Evolutionary conservation across 176 grass and related monocot species (phyloP).

Genomic region (Cocos nucifera): DNA sequence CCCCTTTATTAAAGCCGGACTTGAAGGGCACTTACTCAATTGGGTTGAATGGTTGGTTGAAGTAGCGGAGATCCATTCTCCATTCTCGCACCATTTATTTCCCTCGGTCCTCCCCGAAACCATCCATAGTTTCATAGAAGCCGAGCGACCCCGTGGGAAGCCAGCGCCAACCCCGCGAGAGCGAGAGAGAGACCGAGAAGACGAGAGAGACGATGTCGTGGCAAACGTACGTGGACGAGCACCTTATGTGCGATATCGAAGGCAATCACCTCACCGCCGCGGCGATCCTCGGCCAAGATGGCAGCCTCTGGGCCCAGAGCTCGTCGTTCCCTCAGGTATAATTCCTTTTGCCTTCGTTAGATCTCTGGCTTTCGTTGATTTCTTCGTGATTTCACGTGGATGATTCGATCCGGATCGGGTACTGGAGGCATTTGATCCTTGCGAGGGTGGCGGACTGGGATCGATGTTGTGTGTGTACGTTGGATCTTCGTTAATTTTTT

Average conservation of each 20-base stretch:
- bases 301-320: constrained; percentile 47
- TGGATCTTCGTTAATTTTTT: too few relatives aligned
- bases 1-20: neutral
- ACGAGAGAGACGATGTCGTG: constrained; percentile 42
- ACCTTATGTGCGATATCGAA: constrained; percentile 65
- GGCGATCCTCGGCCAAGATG: constrained; percentile 59
- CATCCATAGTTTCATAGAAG: too few relatives aligned
- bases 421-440: neutral
- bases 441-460: too few relatives aligned
- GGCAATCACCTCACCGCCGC: constrained; percentile 48
- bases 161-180: too few relatives aligned
- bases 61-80: too few relatives aligned
- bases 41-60: constrained; percentile 7
- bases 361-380: neutral
- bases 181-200: too few relatives aligned
- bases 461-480: too few relatives aligned
- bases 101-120: neutral
- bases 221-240: constrained; percentile 67
- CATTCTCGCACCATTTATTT: neutral
- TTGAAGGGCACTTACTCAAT: constrained; percentile 13
- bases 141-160: too few relatives aligned
- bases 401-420: neutral
- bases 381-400: neutral
- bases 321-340: constrained; percentile 41
- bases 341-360: too few relatives aligned